Percentiles rank a stretch among this genome's conserved stretches.
phyloP scores from a whole-genome alignment of 176 grass and related monocot genomes.

The Aegilops speltoides region DNA sequence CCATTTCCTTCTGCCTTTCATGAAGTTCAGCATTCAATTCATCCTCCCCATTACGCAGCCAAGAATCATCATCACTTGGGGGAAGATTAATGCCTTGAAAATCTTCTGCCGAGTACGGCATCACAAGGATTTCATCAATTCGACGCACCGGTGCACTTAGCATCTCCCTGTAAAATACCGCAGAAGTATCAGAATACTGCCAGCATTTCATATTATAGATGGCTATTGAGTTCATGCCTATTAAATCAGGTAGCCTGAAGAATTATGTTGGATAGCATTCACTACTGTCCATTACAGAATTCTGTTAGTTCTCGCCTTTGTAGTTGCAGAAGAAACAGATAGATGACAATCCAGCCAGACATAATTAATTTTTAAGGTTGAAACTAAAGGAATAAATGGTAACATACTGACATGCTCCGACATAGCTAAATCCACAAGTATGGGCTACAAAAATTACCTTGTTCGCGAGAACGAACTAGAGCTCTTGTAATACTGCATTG shows the following conservation, averaged over 20 bases:
- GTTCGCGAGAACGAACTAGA: slow-evolving; percentile 59
- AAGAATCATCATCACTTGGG: slow-evolving; percentile 71
- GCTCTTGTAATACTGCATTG: slow-evolving; percentile 82
- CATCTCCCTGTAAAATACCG: slow-evolving; percentile 62
- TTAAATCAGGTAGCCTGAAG: not conserved
- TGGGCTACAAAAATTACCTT: slow-evolving; percentile 38
- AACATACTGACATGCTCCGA: not conserved
- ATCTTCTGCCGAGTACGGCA: slow-evolving; percentile 57
- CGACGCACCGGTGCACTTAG: slow-evolving; percentile 67
- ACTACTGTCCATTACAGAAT: not conserved
- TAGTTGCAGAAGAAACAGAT: not conserved
- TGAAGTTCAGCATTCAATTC: slow-evolving; percentile 72
- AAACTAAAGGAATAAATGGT: not conserved
- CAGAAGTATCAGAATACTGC: not conserved
- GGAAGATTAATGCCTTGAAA: slow-evolving; percentile 66
- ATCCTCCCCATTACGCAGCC: slow-evolving; percentile 82
- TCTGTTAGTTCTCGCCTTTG: not conserved
- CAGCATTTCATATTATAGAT: not conserved
- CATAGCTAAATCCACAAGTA: not conserved
- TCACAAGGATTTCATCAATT: slow-evolving; percentile 81
- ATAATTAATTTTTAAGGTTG: not conserved
- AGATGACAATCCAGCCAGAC: not conserved
- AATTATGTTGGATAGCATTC: not conserved
- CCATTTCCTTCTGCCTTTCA: slow-evolving; percentile 85
- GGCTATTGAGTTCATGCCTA: slow-evolving; percentile 1